Evolutionary conservation across 768 basidiomycete genomes (phyloP).

Genomic region (Termitomyces bulborhizus): DNA sequence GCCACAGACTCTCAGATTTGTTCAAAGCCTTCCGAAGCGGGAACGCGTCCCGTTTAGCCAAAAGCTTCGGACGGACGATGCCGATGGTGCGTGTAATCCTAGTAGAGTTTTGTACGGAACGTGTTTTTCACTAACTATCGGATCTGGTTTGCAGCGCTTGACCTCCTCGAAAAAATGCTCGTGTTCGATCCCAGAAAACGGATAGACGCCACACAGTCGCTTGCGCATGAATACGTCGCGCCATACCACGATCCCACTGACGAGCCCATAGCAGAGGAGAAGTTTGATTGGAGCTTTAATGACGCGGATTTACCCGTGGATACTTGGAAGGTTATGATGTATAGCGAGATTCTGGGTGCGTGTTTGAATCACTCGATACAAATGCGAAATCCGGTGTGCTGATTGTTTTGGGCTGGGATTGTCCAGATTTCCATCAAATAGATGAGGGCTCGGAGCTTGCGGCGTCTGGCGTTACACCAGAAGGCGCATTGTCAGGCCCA

Average conservation of each 20-base stretch:
- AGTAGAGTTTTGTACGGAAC: not conserved
- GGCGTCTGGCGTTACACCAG: conserved; percentile 42
- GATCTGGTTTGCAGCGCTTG: conserved; percentile 55
- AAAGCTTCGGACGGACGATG: conserved; percentile 85
- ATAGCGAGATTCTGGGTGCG: conserved; percentile 93
- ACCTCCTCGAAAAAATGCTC: conserved; percentile 97
- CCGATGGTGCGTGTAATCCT: conserved; percentile 54
- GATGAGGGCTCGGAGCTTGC: not conserved
- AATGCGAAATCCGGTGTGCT: not conserved
- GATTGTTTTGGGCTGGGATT: not conserved
- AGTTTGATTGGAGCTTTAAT: conserved; percentile 99
- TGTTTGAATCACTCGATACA: conserved; percentile 5
- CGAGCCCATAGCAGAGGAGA: conserved; percentile 88
- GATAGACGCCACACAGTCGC: conserved; percentile 88
- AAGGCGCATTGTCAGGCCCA: conserved; percentile 67
- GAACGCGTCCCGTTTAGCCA: conserved; percentile 93
- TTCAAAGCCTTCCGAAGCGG: conserved; percentile 95
- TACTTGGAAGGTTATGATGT: conserved; percentile 99
- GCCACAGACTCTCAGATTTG: conserved; percentile 90
- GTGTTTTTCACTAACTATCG: not conserved
- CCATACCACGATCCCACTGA: conserved; percentile 99
- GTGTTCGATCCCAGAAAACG: conserved; percentile 98
- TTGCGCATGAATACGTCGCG: conserved; percentile 88
- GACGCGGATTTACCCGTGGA: conserved; percentile 98
- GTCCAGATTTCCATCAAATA: not conserved